These are phyloP conservation scores for Beauveria pseudobassiana DNA, from an alignment of 2,329 filamentous ascomycete genomes.

Conservation along the genomic window DNA sequence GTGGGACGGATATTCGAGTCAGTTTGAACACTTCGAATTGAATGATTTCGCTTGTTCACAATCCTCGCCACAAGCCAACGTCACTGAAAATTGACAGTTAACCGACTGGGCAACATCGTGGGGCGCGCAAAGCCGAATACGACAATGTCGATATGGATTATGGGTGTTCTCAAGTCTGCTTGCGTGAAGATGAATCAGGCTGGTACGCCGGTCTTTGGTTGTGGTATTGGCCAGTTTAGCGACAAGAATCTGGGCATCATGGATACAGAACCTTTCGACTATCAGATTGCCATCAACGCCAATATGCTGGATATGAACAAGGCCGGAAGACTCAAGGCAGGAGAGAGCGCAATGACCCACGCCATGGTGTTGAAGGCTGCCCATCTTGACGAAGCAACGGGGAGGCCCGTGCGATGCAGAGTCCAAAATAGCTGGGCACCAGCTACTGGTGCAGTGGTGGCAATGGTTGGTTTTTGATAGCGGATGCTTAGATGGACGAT, in stretches of 20 bases:
- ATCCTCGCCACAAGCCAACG: conserved; percentile 70
- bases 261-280: conserved; percentile 71
- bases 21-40: conserved; percentile 54
- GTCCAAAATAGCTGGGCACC: conserved; percentile 84
- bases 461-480: conserved; percentile 87
- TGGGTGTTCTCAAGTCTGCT: conserved; percentile 61
- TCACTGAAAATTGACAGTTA: conserved; percentile 60
- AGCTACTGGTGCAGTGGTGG: conserved; percentile 44
- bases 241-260: conserved; percentile 64
- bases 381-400: conserved; percentile 58
- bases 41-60: conserved; percentile 78
- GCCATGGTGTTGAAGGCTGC: conserved; percentile 89
- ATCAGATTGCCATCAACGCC: conserved; percentile 77
- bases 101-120: conserved; percentile 73
- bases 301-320: conserved; percentile 67
- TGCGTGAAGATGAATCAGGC: conserved; percentile 71
- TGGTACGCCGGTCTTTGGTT: conserved; percentile 76
- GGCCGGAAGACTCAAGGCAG: conserved; percentile 64
- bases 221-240: conserved; percentile 78
- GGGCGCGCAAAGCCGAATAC: conserved; percentile 70
- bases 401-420: conserved; percentile 66
- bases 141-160: conserved; percentile 71
- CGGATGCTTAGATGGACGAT: conserved; percentile 69
- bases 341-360: conserved; percentile 81
- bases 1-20: conserved; percentile 50